phyloP scores from a whole-genome alignment of 306 rosid species.

The Vachellia pachyceras region DNA sequence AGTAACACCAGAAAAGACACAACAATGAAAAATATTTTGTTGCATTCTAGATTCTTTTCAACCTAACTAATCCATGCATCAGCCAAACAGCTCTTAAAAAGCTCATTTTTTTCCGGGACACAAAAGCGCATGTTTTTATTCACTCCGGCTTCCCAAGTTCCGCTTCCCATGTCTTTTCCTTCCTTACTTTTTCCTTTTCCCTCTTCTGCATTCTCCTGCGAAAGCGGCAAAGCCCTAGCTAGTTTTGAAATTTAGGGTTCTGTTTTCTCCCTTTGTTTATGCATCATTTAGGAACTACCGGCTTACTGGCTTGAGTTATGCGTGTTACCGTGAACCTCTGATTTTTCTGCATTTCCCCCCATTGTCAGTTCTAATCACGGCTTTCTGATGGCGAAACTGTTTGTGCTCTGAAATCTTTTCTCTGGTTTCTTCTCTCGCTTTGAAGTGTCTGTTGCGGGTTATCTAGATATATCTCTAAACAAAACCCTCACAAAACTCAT shows the following conservation, averaged over 20 bases:
- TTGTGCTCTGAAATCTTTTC: slow-evolving; percentile 38
- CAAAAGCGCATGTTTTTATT: background rate
- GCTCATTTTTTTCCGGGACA: background rate
- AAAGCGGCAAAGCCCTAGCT: slow-evolving; percentile 92
- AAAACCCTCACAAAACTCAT: slow-evolving; percentile 48
- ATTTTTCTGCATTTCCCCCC: slow-evolving; percentile 55
- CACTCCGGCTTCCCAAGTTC: slow-evolving; percentile 12
- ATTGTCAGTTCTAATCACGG: slow-evolving; percentile 24
- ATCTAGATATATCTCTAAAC: slow-evolving; percentile 32
- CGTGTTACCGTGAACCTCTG: slow-evolving; percentile 34
- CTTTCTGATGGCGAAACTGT: slow-evolving; percentile 32
- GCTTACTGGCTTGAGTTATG: slow-evolving; percentile 32
- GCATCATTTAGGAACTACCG: slow-evolving; percentile 37
- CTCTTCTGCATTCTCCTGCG: slow-evolving; percentile 58
- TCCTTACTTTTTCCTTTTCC: slow-evolving; percentile 43
- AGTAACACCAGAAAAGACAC: too few species aligned
- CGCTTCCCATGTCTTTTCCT: slow-evolving; percentile 39
- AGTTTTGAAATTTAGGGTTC: slow-evolving; percentile 85
- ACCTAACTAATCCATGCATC: background rate
- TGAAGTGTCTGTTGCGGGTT: slow-evolving; percentile 33
- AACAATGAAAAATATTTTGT: too few species aligned
- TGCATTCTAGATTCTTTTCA: background rate
- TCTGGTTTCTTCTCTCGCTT: slow-evolving; percentile 22
- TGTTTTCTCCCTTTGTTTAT: slow-evolving; percentile 45
- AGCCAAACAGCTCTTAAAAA: background rate